Evolutionary conservation across 306 rosid genomes (phyloP).

Genomic region (Cucumis sativus): Cucumber_9930_V3 NC_026655.2:7923501-7924000

Average conservation of each 20-base stretch:
- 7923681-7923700: background rate
- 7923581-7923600: background rate
- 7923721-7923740: background rate
- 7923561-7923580: background rate
- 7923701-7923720: background rate
- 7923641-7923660: background rate
- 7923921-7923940: background rate
- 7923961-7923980: conserved; percentile 12
- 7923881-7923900: background rate
- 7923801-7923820: conserved; percentile 86
- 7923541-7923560: background rate
- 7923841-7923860: conserved; percentile 33
- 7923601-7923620: background rate
- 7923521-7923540: background rate
- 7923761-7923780: conserved; percentile 88
- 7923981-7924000: conserved; percentile 75
- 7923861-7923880: background rate
- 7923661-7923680: background rate
- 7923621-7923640: background rate
- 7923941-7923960: background rate
- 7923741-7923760: conserved; percentile 61
- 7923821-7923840: conserved; percentile 81
- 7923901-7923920: background rate
- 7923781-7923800: conserved; percentile 73
- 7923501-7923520: background rate